Conservation (phyloP, 2,329 filamentous ascomycete genomes). For the Thielaviopsis ethacetica region DNA sequence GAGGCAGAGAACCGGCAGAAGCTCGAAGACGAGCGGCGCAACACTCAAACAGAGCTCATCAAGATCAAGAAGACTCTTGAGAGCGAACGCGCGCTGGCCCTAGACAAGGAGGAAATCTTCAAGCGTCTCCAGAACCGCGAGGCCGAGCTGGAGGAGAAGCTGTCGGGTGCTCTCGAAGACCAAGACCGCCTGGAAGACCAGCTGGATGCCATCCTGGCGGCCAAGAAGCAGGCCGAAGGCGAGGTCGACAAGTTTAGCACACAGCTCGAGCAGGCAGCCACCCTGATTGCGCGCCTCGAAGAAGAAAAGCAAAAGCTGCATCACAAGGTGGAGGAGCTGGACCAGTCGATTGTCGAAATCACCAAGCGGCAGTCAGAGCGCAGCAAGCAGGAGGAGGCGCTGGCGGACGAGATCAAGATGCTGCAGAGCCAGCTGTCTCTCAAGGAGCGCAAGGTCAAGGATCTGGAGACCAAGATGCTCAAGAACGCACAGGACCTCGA, state of each 20-base stretch:
- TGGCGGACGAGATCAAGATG: constrained; percentile 77
- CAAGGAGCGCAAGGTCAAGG: constrained; percentile 78
- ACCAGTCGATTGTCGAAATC: constrained; percentile 54
- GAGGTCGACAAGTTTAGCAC: constrained; percentile 63
- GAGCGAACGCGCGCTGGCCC: constrained; percentile 81
- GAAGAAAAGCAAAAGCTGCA: constrained; percentile 66
- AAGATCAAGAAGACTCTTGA: constrained; percentile 88
- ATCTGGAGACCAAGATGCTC: constrained; percentile 70
- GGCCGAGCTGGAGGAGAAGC: constrained; percentile 78
- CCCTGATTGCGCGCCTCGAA: constrained; percentile 73
- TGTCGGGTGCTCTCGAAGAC: constrained; percentile 80
- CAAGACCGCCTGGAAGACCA: constrained; percentile 90
- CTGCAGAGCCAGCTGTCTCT: constrained; percentile 76
- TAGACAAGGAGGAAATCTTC: constrained; percentile 99
- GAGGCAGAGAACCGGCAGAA: constrained; percentile 60
- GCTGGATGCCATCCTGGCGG: constrained; percentile 71
- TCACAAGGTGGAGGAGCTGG: constrained; percentile 49
- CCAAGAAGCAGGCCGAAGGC: constrained; percentile 76
- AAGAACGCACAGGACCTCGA: constrained; percentile 81
- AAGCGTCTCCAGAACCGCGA: constrained; percentile 89
- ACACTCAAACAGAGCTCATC: constrained; percentile 72
- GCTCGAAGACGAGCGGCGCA: constrained; percentile 79
- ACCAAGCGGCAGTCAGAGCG: constrained; percentile 55
- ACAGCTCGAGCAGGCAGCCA: constrained; percentile 82
- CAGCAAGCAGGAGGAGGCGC: constrained; percentile 56